Evolutionary conservation across 345 rosid species (phyloP), one percentile per base, ranked within the genome.

Genomic region (Combretum micranthum): DNA sequence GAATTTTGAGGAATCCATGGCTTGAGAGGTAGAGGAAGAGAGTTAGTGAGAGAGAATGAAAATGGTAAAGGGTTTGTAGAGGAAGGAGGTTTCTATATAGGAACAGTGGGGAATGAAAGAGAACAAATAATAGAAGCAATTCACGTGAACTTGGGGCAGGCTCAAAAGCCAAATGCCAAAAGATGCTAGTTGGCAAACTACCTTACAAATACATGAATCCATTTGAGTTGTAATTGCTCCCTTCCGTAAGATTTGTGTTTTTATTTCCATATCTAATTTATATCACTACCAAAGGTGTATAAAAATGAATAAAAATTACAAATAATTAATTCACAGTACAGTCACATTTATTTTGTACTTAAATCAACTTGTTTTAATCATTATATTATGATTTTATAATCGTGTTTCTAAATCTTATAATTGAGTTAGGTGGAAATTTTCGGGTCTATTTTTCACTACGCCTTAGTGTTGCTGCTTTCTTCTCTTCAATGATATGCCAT

Each of bases 131-230:
- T 51, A 26, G 26, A 51, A 51, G 54, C 54, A 51, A 20, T 51
- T 75, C 97, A 90, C 93, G 96, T 90, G 93, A 83, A 80, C 62
- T 64, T 63, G 75, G 70, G 75, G 70, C 63, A 54, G 63, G 48
- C 65, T 62, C 61, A 42, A 69, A 69, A 56, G 79, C 71, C 72
- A 79, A 65, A 71, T 72, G 86, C 85, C 91, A 82, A 83, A 82
- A 20, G 74, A 63, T 79, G 87, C 83, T 70, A 80, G 96, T 77
- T 83, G 96, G 84, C 91, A 71, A 44, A 42, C 62, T 67, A 60
- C 68, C 56, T 71, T 37, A 32, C 11, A 54, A 54, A 22, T 39
- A 56, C 67, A 67, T 64, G 62, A 44, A 26, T 54, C 58, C 59
- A 60, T 48, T 4, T 15, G 20, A 4, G 48, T 19, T 39, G 13